These are phyloP conservation scores for Berberis thunbergii DNA, from an alignment of 164 flowering plant species.

Conservation along the genomic window DNA sequence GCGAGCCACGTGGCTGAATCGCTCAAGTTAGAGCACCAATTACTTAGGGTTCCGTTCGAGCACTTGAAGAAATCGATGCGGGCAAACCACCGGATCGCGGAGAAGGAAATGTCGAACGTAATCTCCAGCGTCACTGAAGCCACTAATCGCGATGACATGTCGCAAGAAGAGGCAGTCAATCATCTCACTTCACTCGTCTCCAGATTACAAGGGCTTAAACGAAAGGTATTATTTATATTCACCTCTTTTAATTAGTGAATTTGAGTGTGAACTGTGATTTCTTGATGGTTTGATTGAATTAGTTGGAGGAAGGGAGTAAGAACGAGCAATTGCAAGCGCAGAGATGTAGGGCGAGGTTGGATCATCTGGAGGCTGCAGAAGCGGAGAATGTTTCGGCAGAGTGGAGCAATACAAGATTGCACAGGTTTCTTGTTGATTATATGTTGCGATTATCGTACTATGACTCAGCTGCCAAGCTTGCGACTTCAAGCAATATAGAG, in stretches of 20 bases:
- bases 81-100: conserved; percentile 60
- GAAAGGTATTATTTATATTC: conserved; percentile 45
- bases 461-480: conserved; percentile 71
- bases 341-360: conserved; percentile 68
- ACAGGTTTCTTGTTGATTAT: conserved; percentile 86
- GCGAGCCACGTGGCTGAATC: conserved; percentile 46
- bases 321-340: conserved; percentile 80
- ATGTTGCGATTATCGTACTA: conserved; percentile 93
- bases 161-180: conserved; percentile 61
- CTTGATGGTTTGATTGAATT: background rate
- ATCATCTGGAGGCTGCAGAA: conserved; percentile 68
- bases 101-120: conserved; percentile 76
- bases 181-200: conserved; percentile 76
- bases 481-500: conserved; percentile 60
- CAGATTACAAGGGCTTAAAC: conserved; percentile 83
- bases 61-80: conserved; percentile 83
- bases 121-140: conserved; percentile 47
- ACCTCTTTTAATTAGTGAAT: no score
- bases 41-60: conserved; percentile 85
- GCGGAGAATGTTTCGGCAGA: conserved; percentile 40
- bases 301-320: conserved; percentile 79
- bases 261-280: background rate
- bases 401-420: conserved; percentile 62
- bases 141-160: conserved; percentile 29
- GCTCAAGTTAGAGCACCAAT: conserved; percentile 81